Percentiles rank a stretch among this genome's conserved stretches.
These are phyloP conservation scores for Fonsecaea erecta DNA, from an alignment of 2,329 filamentous ascomycete species.

Conservation along the genomic window DNA sequence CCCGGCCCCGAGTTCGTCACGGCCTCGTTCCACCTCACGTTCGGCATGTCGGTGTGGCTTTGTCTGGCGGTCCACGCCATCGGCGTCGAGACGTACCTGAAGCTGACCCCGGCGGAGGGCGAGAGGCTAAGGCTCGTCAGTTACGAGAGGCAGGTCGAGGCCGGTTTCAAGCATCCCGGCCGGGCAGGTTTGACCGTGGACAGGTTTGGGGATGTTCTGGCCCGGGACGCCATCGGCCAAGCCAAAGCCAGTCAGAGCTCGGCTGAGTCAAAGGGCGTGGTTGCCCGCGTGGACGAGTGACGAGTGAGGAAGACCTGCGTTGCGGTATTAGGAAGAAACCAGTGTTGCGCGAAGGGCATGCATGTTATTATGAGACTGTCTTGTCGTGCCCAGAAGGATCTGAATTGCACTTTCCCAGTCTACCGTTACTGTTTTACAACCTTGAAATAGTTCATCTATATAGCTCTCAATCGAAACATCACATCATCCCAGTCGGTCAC, in stretches of 20 bases:
- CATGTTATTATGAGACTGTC: not conserved
- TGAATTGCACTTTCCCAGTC: not conserved
- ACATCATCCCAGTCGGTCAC: not conserved
- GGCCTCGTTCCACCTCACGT: conserved; percentile 53
- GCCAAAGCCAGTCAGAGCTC: not conserved
- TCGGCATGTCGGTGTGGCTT: conserved; percentile 61
- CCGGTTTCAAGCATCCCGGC: conserved; percentile 57
- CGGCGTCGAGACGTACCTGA: conserved; percentile 57
- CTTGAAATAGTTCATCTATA: not conserved
- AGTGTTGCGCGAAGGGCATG: not conserved
- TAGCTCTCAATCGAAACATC: not conserved
- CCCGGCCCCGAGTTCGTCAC: conserved; percentile 42
- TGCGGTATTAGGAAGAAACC: too few relatives aligned
- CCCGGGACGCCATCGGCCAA: conserved; percentile 14
- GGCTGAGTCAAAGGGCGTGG: not conserved
- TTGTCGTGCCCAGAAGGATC: not conserved
- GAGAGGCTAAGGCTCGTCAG: conserved; percentile 61
- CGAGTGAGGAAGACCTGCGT: not conserved
- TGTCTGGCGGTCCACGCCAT: conserved; percentile 58
- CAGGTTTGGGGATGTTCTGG: conserved; percentile 46
- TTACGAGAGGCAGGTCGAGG: conserved; percentile 61
- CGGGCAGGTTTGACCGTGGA: conserved; percentile 54
- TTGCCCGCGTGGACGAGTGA: not conserved
- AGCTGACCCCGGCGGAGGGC: conserved; percentile 59
- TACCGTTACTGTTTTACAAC: not conserved